phyloP scores from a whole-genome alignment of 2,329 filamentous ascomycete genomes.

The Decorospora gaudefroyi region DNA sequence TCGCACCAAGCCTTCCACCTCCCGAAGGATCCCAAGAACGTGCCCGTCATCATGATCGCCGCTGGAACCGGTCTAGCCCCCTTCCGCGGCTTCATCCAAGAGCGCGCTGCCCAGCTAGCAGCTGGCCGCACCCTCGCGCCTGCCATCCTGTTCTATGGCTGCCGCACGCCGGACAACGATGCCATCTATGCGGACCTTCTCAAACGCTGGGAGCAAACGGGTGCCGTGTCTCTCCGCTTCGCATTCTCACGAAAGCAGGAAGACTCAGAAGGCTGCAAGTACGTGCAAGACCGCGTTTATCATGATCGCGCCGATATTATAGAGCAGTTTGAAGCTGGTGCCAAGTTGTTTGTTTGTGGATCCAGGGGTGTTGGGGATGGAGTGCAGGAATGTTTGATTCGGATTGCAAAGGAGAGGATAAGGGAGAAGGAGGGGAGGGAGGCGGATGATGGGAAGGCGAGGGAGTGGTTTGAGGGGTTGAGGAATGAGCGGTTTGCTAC shows the following conservation, averaged over 20 bases:
- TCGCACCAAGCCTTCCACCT: slow-evolving; percentile 52
- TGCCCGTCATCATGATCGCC: slow-evolving; percentile 50
- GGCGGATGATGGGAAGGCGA: slow-evolving; percentile 49
- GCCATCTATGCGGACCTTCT: slow-evolving; percentile 65
- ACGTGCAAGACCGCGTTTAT: slow-evolving; percentile 60
- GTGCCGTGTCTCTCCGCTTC: slow-evolving; percentile 64
- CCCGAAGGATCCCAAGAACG: slow-evolving; percentile 48
- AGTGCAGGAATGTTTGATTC: slow-evolving; percentile 50
- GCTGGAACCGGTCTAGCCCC: slow-evolving; percentile 50
- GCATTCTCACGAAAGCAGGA: slow-evolving; percentile 60
- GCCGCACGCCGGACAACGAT: slow-evolving; percentile 60
- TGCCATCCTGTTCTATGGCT: slow-evolving; percentile 69
- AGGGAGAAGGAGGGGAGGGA: slow-evolving; percentile 45
- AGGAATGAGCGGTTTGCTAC: slow-evolving; percentile 48
- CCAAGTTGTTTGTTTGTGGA: slow-evolving; percentile 69
- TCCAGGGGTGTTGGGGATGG: slow-evolving; percentile 55
- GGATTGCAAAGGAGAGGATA: slow-evolving; percentile 51
- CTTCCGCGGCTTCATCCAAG: slow-evolving; percentile 52
- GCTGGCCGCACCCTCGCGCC: slow-evolving; percentile 61
- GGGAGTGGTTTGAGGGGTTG: slow-evolving; percentile 53
- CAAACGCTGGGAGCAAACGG: slow-evolving; percentile 61
- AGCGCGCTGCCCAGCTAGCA: slow-evolving; percentile 49
- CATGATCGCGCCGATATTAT: slow-evolving; percentile 53
- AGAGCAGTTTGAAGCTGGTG: slow-evolving; percentile 54
- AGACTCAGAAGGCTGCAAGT: slow-evolving; percentile 55